Percentiles rank a stretch among this genome's conserved stretches.
Evolutionary conservation across 1,284 basidiomycete species (phyloP).

Genomic region (Leccinum glutinopallens): DNA sequence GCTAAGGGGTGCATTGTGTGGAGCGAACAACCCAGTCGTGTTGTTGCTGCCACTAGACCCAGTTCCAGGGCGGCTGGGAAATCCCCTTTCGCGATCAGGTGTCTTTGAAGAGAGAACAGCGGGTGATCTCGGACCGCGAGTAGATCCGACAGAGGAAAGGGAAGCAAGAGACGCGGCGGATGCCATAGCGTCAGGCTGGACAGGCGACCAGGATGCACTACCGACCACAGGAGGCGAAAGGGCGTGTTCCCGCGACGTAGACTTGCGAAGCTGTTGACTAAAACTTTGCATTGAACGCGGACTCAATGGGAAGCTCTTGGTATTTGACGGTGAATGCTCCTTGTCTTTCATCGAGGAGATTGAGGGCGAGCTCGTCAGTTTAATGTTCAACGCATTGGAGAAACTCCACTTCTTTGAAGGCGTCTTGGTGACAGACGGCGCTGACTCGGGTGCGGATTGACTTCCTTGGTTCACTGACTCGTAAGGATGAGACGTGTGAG

Average conservation of each 20-base stretch:
- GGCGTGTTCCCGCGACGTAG: constrained; percentile 63
- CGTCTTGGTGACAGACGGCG: constrained; percentile 54
- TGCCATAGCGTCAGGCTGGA: constrained; percentile 71
- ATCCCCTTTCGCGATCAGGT: constrained; percentile 54
- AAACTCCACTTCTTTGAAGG: constrained; percentile 97
- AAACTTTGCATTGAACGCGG: constrained; percentile 63
- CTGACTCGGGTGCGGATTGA: constrained; percentile 46
- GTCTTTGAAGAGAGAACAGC: constrained; percentile 43
- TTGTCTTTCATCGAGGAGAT: constrained; percentile 53
- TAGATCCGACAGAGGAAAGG: constrained; percentile 69
- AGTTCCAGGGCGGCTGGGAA: constrained; percentile 65
- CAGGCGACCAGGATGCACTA: constrained; percentile 62
- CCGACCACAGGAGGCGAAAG: constrained; percentile 45
- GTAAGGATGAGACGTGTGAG: constrained; percentile 19
- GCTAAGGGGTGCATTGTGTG: constrained; percentile 61
- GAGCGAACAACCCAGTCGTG: constrained; percentile 52
- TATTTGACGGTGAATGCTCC: constrained; percentile 32
- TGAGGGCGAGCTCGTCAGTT: constrained; percentile 68
- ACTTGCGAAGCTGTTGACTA: constrained; percentile 63
- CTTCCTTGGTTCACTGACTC: constrained; percentile 31
- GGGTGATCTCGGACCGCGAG: constrained; percentile 48
- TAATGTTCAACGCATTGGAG: constrained; percentile 86
- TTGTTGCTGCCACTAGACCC: constrained; percentile 72
- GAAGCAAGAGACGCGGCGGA: constrained; percentile 75
- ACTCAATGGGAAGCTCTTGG: constrained; percentile 57